Evolutionary conservation across 768 basidiomycete species (phyloP), one percentile per base, ranked within the genome.

Genomic region (Boletus rubroflammeus): DNA sequence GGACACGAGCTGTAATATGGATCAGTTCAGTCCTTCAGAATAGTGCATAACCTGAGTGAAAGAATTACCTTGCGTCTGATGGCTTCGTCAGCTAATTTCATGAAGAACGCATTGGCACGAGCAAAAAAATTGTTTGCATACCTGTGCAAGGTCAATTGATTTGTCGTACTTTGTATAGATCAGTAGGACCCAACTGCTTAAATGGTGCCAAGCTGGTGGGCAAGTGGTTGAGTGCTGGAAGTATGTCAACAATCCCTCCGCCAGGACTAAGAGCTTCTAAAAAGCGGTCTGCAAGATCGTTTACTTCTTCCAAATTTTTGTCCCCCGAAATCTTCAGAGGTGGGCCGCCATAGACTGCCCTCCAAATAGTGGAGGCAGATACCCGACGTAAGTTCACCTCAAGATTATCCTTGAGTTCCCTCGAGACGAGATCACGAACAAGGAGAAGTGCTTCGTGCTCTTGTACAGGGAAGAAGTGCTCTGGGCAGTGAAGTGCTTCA

Each of bases 371-470:
- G 9, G 55, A 56, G 7, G 55, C 55, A 17, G 55, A 15, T 10
- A 26, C 38, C 23, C 55, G 46, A 15, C 55, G 55, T 21, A 56
- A 47, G 41, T 56, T 53, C 6, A 23, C 32, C 28, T 56, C 51
- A 9, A 56, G 45, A 23, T 56, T 32, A 8, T 45, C 45, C 25
- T 42, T 53, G 31, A 38, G 15, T 17, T 31, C 50, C 4, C 55
- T 45, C 6, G 50, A 56, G 31, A 42, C 10, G 29, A 53, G 46
- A 19, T 53, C 45, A 19, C 46, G 55, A 11, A 56, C 41, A 19
- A 56, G 55, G 17, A 56, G 35, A 14, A 48, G 46, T 3, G 52
- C 55, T 25, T 56, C 55, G 23, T 53, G 51, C 23, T 53, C 55
- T 36, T 56, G 55, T 6, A 56, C 46, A 10, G 46, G 29, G 25